Base-by-base conservation (phyloP, 345 rosid species). In the Sisymbrium altissimum region DNA sequence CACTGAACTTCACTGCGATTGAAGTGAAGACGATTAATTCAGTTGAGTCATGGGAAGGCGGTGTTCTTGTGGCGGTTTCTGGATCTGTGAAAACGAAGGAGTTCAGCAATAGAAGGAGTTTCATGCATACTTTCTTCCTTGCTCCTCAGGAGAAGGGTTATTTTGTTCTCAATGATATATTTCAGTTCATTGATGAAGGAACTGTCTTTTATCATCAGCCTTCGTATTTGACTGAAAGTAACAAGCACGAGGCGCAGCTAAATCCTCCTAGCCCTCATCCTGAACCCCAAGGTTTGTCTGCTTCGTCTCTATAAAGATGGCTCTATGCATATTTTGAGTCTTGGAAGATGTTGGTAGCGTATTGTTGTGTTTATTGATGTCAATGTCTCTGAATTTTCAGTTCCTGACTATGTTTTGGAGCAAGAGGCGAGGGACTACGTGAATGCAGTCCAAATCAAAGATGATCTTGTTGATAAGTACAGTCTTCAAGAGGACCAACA, bases 91-190 rank as follows among this genome's bases (percentile, higher is more conserved):
- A 84, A 57, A 89, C 88, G 4, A 90, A 81, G 74, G 94, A 90
- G n/a, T 82, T 73, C 30, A 66, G 38, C 33, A 77, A 78, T 69
- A 81, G 87, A 72, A 90, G 98, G 78, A 84, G 80, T 50, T 96
- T 92, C 62, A 85, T 89, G 81, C 91, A 92, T 77, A 86, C 90
- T 18, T 95, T 95, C 70, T 92, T 95, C 66, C 94, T 95, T 10
- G 99, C 98, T 64, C 99, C 99, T 54, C 99, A 95, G 78, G 91
- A 90, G 45, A 90, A 86, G 82, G 99, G 99, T 60, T 92, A 83
- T 70, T 95, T 87, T 74, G 89, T 95, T 73, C 90, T 87, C 33
- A 95, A 86, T 70, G 99, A 95, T 85, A 83, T 92, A 73, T 92
- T 95, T 73, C 96, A 86, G 71, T 90, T 90, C 69, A 44, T 86